phyloP scores from a whole-genome alignment of 176 grass and related monocot species.

The Musa beccarii region DNA sequence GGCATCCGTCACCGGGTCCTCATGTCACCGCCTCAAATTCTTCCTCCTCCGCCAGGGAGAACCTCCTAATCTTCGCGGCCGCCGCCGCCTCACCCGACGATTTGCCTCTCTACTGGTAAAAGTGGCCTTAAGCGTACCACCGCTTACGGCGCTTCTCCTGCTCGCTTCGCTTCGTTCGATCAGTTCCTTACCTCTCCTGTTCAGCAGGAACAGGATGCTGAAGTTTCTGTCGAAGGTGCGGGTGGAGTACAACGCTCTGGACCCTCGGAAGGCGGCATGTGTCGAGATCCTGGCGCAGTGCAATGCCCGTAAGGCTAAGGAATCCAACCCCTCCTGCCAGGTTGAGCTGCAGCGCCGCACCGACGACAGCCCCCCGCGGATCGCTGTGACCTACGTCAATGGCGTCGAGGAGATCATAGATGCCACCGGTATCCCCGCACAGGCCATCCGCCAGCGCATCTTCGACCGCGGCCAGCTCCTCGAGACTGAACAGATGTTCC shows the following conservation, averaged over 20 bases:
- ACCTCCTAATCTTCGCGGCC: too few species aligned
- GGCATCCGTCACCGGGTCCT: too few species aligned
- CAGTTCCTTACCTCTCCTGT: too few species aligned
- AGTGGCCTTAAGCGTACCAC: too few species aligned
- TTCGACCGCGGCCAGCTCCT: conserved; percentile 58
- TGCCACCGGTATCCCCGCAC: conserved; percentile 48
- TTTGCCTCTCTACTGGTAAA: too few species aligned
- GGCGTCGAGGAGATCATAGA: conserved; percentile 65
- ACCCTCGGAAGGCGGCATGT: conserved; percentile 77
- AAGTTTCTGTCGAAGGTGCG: conserved; percentile 90
- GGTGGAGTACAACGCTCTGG: conserved; percentile 75
- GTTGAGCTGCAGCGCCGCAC: conserved; percentile 85
- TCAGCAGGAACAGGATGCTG: conserved; percentile 36
- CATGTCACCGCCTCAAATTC: too few species aligned
- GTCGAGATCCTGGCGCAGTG: conserved; percentile 94
- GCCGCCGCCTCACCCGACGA: too few species aligned
- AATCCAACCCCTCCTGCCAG: conserved; percentile 83
- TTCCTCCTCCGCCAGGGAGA: too few species aligned
- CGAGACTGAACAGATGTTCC: conserved; percentile 86
- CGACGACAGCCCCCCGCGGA: conserved; percentile 29
- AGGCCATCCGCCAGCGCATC: conserved; percentile 71
- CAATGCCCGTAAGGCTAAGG: conserved; percentile 86
- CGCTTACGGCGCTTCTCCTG: too few species aligned
- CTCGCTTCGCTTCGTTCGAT: too few species aligned
- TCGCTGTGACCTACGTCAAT: conserved; percentile 75